These are phyloP conservation scores for Coemansia sp. DNA, from an alignment of 192 early-diverging fungal species.

Conservation along the genomic window DNA sequence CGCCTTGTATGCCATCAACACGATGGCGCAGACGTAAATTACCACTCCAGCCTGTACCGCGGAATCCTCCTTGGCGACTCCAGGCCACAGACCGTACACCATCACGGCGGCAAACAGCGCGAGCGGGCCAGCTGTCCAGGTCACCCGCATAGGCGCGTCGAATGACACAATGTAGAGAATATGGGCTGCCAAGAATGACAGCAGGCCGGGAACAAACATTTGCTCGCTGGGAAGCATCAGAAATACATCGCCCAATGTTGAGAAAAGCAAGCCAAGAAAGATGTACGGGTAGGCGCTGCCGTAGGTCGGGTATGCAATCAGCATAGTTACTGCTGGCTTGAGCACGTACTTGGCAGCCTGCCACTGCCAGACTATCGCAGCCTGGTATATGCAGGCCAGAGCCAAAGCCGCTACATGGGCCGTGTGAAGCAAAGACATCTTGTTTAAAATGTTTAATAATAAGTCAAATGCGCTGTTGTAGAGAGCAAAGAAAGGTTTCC, in stretches of 20 bases:
- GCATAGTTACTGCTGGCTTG: slow-evolving; percentile 42
- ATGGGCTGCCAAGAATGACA: slow-evolving; percentile 43
- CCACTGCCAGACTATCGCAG: slow-evolving; percentile 15
- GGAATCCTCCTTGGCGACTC: slow-evolving; percentile 17
- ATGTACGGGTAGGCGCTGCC: not conserved
- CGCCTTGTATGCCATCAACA: slow-evolving; percentile 38
- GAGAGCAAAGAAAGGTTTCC: too few relatives aligned
- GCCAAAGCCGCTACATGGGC: slow-evolving; percentile 11
- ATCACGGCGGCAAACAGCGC: slow-evolving; percentile 22
- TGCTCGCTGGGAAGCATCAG: slow-evolving; percentile 34
- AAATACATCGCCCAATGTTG: slow-evolving; percentile 29
- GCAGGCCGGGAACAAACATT: slow-evolving; percentile 38
- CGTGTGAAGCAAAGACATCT: not conserved
- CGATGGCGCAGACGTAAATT: slow-evolving; percentile 28
- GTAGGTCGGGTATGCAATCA: slow-evolving; percentile 24
- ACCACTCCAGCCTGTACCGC: slow-evolving; percentile 38
- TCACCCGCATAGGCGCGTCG: slow-evolving; percentile 2
- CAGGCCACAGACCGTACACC: slow-evolving; percentile 15
- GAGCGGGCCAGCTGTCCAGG: slow-evolving; percentile 25
- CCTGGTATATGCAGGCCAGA: slow-evolving; percentile 20
- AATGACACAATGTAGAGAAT: slow-evolving; percentile 28
- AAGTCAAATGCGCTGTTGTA: too few relatives aligned
- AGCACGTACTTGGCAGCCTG: slow-evolving; percentile 22
- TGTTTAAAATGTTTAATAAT: not conserved
- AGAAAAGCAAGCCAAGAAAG: slow-evolving; percentile 31